Evolutionary conservation across 2,329 filamentous ascomycete genomes (phyloP).

Genomic region (Penicillium sp.): DNA sequence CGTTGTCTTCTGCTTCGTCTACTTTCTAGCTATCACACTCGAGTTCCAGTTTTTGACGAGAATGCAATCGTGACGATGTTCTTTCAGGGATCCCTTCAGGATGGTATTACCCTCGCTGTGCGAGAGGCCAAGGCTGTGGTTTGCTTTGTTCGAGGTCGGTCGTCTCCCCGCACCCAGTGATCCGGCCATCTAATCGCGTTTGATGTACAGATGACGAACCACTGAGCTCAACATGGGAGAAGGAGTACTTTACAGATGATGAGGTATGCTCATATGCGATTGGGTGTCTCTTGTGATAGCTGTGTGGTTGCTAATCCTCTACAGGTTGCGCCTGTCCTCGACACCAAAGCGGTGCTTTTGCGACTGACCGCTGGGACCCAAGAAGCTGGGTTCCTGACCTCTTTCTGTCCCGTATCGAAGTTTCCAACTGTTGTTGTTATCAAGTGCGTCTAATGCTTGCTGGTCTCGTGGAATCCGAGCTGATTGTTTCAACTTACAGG

Average conservation of each 20-base stretch:
- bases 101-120: constrained; percentile 74
- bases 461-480: not conserved
- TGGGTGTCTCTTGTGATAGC: not conserved
- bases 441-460: constrained; percentile 49
- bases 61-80: constrained; percentile 61
- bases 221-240: constrained; percentile 71
- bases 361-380: constrained; percentile 69
- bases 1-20: not conserved
- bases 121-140: constrained; percentile 73
- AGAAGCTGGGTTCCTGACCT: constrained; percentile 77
- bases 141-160: constrained; percentile 76
- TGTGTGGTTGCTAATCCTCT: constrained; percentile 14
- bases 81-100: constrained; percentile 74
- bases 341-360: constrained; percentile 65
- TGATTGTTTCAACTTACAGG: constrained; percentile 39
- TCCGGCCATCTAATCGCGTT: constrained; percentile 10
- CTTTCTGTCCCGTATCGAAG: constrained; percentile 76
- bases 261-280: constrained; percentile 45
- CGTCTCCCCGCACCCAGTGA: constrained; percentile 16
- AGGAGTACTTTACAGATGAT: constrained; percentile 59
- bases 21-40: not conserved
- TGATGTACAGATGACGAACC: constrained; percentile 60
- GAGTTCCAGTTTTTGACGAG: not conserved
- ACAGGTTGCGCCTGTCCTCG: constrained; percentile 58
- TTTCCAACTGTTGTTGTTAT: constrained; percentile 80